Evolutionary conservation across 208 protist species (phyloP).

Genomic region (Trichomonas gallinae): DNA sequence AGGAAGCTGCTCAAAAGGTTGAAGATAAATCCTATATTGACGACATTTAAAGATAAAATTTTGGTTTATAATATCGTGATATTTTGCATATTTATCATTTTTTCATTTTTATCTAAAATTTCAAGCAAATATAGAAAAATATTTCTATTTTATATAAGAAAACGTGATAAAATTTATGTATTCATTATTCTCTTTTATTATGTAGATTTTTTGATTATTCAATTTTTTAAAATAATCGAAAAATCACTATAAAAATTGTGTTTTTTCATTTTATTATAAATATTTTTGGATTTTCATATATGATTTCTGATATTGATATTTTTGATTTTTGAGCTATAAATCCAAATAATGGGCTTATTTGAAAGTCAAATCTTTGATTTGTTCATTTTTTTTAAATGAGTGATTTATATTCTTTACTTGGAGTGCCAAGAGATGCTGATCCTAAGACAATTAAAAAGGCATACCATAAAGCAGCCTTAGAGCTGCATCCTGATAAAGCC

Average conservation of each 20-base stretch:
- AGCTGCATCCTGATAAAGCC: conserved; percentile 47
- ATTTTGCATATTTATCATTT: neutral
- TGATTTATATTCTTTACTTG: conserved; percentile 33
- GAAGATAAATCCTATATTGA: neutral
- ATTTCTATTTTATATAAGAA: too few species aligned
- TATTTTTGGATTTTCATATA: too few species aligned
- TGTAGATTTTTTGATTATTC: too few species aligned
- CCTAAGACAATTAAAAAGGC: conserved; percentile 43
- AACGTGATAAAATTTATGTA: too few species aligned
- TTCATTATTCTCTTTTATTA: too few species aligned
- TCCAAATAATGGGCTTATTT: neutral
- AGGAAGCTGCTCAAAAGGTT: neutral
- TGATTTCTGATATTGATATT: neutral
- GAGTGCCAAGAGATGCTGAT: conserved; percentile 30
- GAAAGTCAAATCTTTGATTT: neutral
- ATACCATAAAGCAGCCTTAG: conserved; percentile 44
- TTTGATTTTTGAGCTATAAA: neutral
- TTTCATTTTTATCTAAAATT: too few species aligned
- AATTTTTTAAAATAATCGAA: too few species aligned
- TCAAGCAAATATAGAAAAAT: too few species aligned
- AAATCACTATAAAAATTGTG: too few species aligned
- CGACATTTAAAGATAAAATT: neutral
- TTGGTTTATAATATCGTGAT: neutral
- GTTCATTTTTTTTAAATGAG: neutral
- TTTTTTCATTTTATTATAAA: too few species aligned